Evolutionary conservation across 352 stramenopile species (phyloP).

Genomic region (Albugo laibachii): DNA sequence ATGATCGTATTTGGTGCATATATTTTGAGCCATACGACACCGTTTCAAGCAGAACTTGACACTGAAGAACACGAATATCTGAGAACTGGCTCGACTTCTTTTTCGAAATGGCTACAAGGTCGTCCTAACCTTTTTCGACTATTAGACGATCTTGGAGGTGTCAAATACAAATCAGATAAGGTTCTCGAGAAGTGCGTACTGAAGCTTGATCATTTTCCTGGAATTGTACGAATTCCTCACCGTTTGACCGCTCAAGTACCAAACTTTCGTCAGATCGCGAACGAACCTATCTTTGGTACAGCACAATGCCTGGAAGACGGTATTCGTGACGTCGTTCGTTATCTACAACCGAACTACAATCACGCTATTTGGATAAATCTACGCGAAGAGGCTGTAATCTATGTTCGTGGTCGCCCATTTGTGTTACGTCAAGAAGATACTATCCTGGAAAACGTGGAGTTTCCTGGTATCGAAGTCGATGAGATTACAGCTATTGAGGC

Average conservation of each 20-base stretch:
- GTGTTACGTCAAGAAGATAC: conserved; percentile 64
- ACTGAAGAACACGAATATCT: not conserved
- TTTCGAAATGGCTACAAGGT: conserved; percentile 68
- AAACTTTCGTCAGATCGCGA: conserved; percentile 67
- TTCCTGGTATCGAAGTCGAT: conserved; percentile 76
- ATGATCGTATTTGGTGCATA: conserved; percentile 76
- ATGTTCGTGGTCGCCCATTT: conserved; percentile 69
- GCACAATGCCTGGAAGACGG: conserved; percentile 59
- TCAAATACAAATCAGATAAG: conserved; percentile 68
- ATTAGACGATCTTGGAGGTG: conserved; percentile 50
- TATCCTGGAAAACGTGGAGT: conserved; percentile 75
- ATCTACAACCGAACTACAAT: conserved; percentile 32
- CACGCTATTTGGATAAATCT: conserved; percentile 82
- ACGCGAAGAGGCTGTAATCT: conserved; percentile 82
- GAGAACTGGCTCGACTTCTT: conserved; percentile 9
- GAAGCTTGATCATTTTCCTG: conserved; percentile 82
- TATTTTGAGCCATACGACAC: conserved; percentile 15
- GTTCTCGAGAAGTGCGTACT: conserved; percentile 64
- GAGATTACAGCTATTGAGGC: conserved; percentile 71
- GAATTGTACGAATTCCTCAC: conserved; percentile 40
- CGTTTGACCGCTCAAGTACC: conserved; percentile 46
- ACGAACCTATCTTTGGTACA: conserved; percentile 72
- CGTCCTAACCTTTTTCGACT: conserved; percentile 53
- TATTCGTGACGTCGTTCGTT: conserved; percentile 38
- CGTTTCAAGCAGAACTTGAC: not conserved